These are phyloP conservation scores for Cryptosporidium sp. DNA, from an alignment of 169 alveolate genomes.

Conservation along the genomic window DNA sequence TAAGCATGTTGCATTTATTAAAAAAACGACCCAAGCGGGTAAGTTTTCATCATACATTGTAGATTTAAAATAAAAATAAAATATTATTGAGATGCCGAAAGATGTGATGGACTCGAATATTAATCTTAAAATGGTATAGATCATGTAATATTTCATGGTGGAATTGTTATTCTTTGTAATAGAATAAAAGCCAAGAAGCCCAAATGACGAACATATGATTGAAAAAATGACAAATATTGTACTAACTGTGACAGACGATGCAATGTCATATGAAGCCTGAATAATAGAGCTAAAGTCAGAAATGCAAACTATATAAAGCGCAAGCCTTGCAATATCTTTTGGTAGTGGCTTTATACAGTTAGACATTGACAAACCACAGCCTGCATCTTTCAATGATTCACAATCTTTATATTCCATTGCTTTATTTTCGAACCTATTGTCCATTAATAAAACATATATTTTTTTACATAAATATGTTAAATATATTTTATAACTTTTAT, in stretches of 20 bases:
- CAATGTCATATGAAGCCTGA: conserved; percentile 45
- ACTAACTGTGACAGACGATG: conserved; percentile 39
- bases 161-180: neutral
- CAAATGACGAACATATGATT: conserved; percentile 43
- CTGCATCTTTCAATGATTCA: neutral
- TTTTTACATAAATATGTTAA: neutral
- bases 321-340: conserved; percentile 51
- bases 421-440: neutral
- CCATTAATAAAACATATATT: neutral
- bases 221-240: conserved; percentile 53
- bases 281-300: conserved; percentile 52
- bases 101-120: conserved; percentile 19
- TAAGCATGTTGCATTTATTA: conserved; percentile 29
- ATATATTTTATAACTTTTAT: neutral
- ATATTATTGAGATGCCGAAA: conserved; percentile 19
- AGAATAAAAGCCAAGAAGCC: conserved; percentile 53
- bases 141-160: conserved; percentile 29
- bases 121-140: conserved; percentile 43
- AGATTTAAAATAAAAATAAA: conserved; percentile 5
- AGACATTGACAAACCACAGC: neutral
- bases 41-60: conserved; percentile 29
- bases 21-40: conserved; percentile 40
- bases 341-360: conserved; percentile 53
- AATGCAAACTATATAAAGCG: conserved; percentile 55
- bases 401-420: neutral